A percentile compares a stretch with the other conserved stretches of the same genome.
These are phyloP conservation scores for Kwoniella shivajii DNA, from an alignment of 1,284 basidiomycete genomes.

Conservation along the genomic window DNA sequence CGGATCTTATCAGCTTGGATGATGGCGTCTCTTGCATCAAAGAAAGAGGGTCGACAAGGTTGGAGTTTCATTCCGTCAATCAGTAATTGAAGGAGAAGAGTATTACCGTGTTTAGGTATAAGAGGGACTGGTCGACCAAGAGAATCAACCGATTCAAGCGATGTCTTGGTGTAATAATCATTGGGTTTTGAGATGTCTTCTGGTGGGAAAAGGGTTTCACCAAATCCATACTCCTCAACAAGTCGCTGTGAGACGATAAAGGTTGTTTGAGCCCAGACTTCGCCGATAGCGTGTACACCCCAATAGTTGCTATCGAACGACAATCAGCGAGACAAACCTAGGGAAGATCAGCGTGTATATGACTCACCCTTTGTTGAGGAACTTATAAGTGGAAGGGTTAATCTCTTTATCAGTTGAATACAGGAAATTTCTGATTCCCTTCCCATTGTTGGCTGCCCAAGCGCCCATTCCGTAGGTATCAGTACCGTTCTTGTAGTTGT, in stretches of 20 bases:
- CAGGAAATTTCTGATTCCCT: constrained; percentile 83
- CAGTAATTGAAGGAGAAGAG: constrained; percentile 81
- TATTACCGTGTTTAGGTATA: constrained; percentile 90
- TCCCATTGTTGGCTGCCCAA: constrained; percentile 80
- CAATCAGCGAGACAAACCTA: background rate
- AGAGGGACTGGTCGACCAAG: constrained; percentile 62
- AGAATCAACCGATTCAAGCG: constrained; percentile 38
- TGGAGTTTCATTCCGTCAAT: constrained; percentile 93
- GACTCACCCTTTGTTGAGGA: constrained; percentile 70
- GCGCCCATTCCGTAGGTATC: constrained; percentile 79
- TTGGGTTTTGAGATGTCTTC: constrained; percentile 49
- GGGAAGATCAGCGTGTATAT: background rate
- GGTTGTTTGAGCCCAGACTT: constrained; percentile 94
- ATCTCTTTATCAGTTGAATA: constrained; percentile 75
- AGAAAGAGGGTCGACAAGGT: constrained; percentile 87
- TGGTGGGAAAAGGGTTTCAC: constrained; percentile 78
- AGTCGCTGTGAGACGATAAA: constrained; percentile 78
- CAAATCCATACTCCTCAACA: constrained; percentile 79
- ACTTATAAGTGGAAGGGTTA: constrained; percentile 93
- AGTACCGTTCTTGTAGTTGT: constrained; percentile 56
- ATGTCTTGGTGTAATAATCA: constrained; percentile 67
- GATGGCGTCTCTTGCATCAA: constrained; percentile 89
- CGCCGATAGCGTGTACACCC: constrained; percentile 76
- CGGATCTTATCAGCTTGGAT: constrained; percentile 87
- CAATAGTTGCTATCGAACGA: constrained; percentile 28